Evolutionary conservation across 768 basidiomycete species (phyloP), one percentile per base, ranked within the genome.

Genomic region (Leccinum longicurvipes): DNA sequence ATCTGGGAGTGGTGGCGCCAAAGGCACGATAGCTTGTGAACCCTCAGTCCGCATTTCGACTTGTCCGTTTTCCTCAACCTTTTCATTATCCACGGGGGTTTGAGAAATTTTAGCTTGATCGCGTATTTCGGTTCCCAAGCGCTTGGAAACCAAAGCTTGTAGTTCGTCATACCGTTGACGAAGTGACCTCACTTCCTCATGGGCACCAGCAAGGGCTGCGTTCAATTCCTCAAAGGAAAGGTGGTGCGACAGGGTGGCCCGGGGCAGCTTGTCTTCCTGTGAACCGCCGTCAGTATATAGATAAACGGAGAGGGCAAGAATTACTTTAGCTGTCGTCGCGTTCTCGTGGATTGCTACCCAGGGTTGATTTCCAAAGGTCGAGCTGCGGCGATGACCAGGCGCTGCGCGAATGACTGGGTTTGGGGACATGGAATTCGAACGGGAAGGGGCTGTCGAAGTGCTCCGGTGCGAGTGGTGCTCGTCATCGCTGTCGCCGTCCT

Each of bases 201-300:
- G 62, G 1, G 67, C 67, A 45, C 39, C 53, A 12, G 54, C 56
- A 27, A 71, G 62, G 1, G 65, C 69, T 14, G 51, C 31, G 12
- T 69, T 67, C 54, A 71, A 10, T 6, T 71, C 56, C 11, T 67
- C 60, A 10, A 72, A 60, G 4, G 63, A 66, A 45, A 72, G 58
- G 0, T 54, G 58, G 11, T 50, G 49, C 9, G 50, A 27, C 17
- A 15, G 28, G 27, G 53, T 27, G n/a, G n/a, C n/a, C n/a, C n/a
- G n/a, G n/a, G 42, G 42, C 21, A 45, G 29, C 15, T 25, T 34
- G 34, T 57, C 55, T 28, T 57, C 53, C 65, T 68, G 23, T 14
- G 21, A 34, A 44, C 23, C 21, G 17, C 10, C 19, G 53, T 65
- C 55, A 59, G 50, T 17, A 21, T 28, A 19, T 8, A 9, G 31